phyloP scores from a whole-genome alignment of 805 yeast species.

The Hanseniaspora taiwanica region DNA sequence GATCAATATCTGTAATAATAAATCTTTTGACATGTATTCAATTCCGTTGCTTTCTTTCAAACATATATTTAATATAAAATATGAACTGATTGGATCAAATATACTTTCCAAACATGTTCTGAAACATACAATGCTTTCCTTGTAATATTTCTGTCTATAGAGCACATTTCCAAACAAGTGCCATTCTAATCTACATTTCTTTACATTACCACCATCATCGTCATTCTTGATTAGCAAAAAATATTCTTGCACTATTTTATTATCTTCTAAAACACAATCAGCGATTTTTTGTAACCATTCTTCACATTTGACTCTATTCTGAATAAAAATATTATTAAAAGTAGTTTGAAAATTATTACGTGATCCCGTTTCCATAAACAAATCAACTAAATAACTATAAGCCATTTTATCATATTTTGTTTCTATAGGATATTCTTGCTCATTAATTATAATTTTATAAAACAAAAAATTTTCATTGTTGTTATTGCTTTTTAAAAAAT shows the following conservation, averaged over 20 bases:
- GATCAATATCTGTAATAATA: slow-evolving; percentile 30
- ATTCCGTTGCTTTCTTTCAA: slow-evolving; percentile 7
- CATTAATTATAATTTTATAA: no score
- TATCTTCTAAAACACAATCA: slow-evolving; percentile 23
- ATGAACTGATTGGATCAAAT: slow-evolving; percentile 50
- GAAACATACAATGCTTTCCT: slow-evolving; percentile 38
- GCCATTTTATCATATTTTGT: no score
- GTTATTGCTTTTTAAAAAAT: slow-evolving; percentile 17
- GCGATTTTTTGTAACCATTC: slow-evolving; percentile 24
- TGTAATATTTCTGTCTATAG: slow-evolving; percentile 33
- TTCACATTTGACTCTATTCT: slow-evolving; percentile 19
- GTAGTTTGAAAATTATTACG: no score
- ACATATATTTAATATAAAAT: slow-evolving; percentile 32
- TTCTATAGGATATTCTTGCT: no score
- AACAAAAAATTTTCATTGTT: no score
- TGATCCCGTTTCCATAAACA: no score
- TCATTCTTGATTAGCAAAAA: slow-evolving; percentile 15
- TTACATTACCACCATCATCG: slow-evolving; percentile 18
- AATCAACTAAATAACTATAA: no score
- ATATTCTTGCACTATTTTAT: slow-evolving; percentile 19
- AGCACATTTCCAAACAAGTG: slow-evolving; percentile 51
- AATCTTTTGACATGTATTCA: slow-evolving; percentile 22
- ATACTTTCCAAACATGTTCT: slow-evolving; percentile 41
- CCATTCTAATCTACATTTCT: slow-evolving; percentile 62
- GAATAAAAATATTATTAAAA: no score